A percentile compares a stretch with the other conserved stretches of the same genome.
Evolutionary conservation across 805 yeast species (phyloP).

Genomic region (Starmerella stigmatis): DNA sequence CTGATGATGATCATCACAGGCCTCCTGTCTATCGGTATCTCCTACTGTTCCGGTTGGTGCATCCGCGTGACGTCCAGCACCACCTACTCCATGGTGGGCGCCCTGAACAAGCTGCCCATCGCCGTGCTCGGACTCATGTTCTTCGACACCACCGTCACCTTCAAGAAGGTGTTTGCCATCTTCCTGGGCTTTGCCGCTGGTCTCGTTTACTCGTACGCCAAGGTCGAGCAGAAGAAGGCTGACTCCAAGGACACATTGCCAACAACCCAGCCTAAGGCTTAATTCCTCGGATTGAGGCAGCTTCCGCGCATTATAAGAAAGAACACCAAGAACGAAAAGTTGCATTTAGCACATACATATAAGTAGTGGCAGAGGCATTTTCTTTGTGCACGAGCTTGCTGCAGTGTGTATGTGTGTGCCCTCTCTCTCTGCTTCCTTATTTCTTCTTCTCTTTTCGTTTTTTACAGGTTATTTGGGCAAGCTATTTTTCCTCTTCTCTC

Average conservation of each 20-base stretch:
- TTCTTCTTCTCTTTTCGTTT: too few relatives aligned
- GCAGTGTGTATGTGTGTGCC: too few relatives aligned
- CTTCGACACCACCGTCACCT: conserved; percentile 91
- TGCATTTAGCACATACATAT: too few relatives aligned
- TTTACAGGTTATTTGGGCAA: too few relatives aligned
- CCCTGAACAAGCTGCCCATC: conserved; percentile 93
- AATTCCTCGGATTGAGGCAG: too few relatives aligned
- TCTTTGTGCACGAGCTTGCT: too few relatives aligned
- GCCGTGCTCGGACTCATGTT: conserved; percentile 90
- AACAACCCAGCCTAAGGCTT: conserved; percentile 11
- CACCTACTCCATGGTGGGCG: conserved; percentile 98
- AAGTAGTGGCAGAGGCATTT: too few relatives aligned
- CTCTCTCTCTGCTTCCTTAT: too few relatives aligned
- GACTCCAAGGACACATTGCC: conserved; percentile 23
- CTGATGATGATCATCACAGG: conserved; percentile 87
- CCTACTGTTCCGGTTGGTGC: conserved; percentile 99
- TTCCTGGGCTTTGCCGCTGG: conserved; percentile 93
- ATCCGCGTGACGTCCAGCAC: conserved; percentile 98
- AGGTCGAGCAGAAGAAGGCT: conserved; percentile 62
- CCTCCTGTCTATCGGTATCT: conserved; percentile 88
- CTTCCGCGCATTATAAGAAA: too few relatives aligned
- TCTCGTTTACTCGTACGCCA: conserved; percentile 88
- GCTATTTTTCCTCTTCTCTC: too few relatives aligned
- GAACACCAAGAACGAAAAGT: too few relatives aligned
- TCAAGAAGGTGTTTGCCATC: conserved; percentile 82